Evolutionary conservation across 2,329 filamentous ascomycete species (phyloP), one percentile per base, ranked within the genome.

Genomic region (Paraphoma chrysanthemicola): DNA sequence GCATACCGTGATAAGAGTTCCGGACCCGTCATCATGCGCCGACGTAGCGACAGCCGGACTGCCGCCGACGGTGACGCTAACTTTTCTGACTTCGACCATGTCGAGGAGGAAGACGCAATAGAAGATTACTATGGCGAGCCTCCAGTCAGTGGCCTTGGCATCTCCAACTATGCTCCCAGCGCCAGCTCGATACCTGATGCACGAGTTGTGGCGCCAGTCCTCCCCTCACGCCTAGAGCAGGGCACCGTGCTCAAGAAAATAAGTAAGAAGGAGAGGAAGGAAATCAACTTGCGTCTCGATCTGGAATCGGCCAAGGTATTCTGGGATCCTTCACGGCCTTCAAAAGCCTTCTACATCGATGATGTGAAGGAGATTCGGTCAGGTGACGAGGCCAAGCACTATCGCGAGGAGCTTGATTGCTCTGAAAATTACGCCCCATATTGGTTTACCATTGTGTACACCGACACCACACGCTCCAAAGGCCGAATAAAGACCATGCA

Each of bases 401-500:
- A 97, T 73, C 90, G 92, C 42, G 88, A 94, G 68, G 93, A 97
- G 75, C 91, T 90, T 71, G 86, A 88, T 39, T 81, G 95, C 18
- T 80, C 88, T 0, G 85, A 89, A 49, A 80, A 86, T 6, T 85
- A 88, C 39, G 90, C 93, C 67, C 79, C 83, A 7, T 86, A 87
- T 12, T 96, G 93, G 86, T 94, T 98, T 71, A 96, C 93, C 29
- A 92, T 99, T 63, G 86, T 97, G 51, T 97, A 97, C 75, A 86
- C 88, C 0, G 85, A 92, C 38, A 88, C 90, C 0, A 90, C 92
- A 66, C 90, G 89, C 59, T 89, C 89, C 8, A 94, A 92, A 72
- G 89, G 88, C 44, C 80, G 83, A 23, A 82, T 85, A 68, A 97
- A 97, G 76, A 89, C 89, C 8, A 87, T 98, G 81, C 93, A 98